Evolutionary conservation across 169 alveolate species (phyloP), one percentile per base, ranked within the genome.

Genomic region (Eimeria praecox): DNA sequence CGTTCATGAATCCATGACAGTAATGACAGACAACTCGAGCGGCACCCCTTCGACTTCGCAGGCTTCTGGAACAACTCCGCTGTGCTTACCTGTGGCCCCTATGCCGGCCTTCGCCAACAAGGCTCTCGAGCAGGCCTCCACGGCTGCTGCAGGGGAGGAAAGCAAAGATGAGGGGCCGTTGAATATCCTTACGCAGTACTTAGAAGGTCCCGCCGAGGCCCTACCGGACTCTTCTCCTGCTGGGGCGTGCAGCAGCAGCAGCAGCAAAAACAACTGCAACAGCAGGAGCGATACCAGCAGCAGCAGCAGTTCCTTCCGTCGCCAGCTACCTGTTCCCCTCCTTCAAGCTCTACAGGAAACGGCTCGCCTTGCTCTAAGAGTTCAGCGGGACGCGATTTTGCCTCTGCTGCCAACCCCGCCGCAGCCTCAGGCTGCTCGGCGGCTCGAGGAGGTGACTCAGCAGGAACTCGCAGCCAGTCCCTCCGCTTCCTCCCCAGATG

Each of bases 321-420:
- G 22, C 40, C 82, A 54, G 82, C 77, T 86, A 1, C 93, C 93
- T n/a, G 0, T 18, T 6, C 64, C 62, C 49, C 40, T 86, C 22
- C 77, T 86, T 12, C 80, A 54, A 27, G 80, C 62, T 5, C 44
- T 86, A n/a, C 52, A 62, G 82, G 66, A 59, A 14, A 86, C 80
- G 30, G 93, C 82, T 4, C 38, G 56, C 4, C 42, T 24, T 35
- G 93, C 93, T 35, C 62, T 86, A 12, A 35, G 66, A 9, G 80
- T 86, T n/a, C 93, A 86, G 59, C 77, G 4, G 64, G 66, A 86
- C n/a, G 77, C 46, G 54, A 22, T 86, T 38, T 42, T 86, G 78
- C 93, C 93, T 38, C 82, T 86, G 93, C 80, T 86, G 52, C 93
- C 93, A 18, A 62, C 80, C 46, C 93, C 93, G 16, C 93, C 93